Evolutionary conservation across 1,139 yeast genomes (phyloP).

Genomic region (Arxiozyma bovina): DNA sequence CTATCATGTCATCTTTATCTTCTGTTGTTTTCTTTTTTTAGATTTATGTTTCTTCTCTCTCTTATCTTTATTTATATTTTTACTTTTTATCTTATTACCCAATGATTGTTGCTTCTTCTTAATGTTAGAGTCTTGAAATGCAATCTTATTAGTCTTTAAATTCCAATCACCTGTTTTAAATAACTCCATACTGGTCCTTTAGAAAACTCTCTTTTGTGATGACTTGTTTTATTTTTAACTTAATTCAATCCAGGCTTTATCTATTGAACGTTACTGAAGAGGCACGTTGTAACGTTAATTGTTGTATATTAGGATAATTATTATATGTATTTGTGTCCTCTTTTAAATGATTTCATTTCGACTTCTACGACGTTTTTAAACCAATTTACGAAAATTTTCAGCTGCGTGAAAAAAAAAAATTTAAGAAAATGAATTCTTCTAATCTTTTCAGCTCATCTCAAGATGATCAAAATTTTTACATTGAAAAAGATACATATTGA

Average conservation of each 20-base stretch:
- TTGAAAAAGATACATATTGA: neutral
- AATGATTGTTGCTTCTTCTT: conserved; percentile 12
- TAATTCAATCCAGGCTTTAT: no score
- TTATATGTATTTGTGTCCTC: no score
- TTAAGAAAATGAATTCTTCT: neutral
- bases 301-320: neutral
- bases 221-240: neutral
- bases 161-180: conserved; percentile 83
- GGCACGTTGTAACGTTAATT: no score
- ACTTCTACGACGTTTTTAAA: no score
- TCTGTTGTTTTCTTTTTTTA: conserved; percentile 4
- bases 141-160: conserved; percentile 47
- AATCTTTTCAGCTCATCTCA: neutral
- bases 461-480: no score
- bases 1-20: neutral
- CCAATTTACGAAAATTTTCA: neutral
- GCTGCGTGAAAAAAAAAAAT: no score
- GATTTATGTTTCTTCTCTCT: neutral
- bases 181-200: conserved; percentile 43
- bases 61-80: conserved; percentile 3
- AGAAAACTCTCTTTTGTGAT: neutral
- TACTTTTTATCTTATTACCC: conserved; percentile 5
- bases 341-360: neutral
- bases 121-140: conserved; percentile 30
- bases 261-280: no score